A percentile compares a stretch with the other conserved stretches of the same genome.
Evolutionary conservation across 176 grass and related monocot genomes (phyloP).

Genomic region (Calamus simplicifolius): DNA sequence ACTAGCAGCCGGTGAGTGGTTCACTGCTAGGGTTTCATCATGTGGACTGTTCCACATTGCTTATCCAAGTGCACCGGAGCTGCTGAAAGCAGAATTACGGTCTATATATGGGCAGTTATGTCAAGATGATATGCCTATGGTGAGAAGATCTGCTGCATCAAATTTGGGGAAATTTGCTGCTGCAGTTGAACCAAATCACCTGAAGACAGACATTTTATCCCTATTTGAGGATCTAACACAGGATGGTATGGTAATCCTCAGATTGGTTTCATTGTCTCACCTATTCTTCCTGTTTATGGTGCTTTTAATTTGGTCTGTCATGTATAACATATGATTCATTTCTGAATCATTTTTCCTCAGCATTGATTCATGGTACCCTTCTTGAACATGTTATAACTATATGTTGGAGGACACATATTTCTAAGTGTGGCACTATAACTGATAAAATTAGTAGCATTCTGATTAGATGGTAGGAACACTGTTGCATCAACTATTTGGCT

Average conservation of each 20-base stretch:
- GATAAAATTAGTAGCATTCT: no score
- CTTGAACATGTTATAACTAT: no score
- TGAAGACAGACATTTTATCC: constrained; percentile 74
- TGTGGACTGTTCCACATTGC: constrained; percentile 87
- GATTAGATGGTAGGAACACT: no score
- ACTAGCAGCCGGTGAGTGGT: constrained; percentile 80
- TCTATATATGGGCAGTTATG: constrained; percentile 70
- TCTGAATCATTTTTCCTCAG: no score
- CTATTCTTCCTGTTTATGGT: no score
- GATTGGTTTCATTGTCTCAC: no score
- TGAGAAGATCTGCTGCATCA: constrained; percentile 81
- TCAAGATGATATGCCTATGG: constrained; percentile 98
- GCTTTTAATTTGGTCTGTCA: background rate
- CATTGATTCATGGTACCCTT: no score
- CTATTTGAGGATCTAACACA: constrained; percentile 91
- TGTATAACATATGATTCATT: no score
- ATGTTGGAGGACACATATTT: no score
- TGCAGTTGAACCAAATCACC: constrained; percentile 57
- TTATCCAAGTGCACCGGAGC: constrained; percentile 67
- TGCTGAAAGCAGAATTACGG: constrained; percentile 67
- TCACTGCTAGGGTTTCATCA: constrained; percentile 75
- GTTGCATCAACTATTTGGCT: no score
- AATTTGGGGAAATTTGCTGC: constrained; percentile 92
- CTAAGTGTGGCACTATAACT: no score
- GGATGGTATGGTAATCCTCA: constrained; percentile 45